Evolutionary conservation across 2,329 filamentous ascomycete genomes (phyloP).

Genomic region (Thielaviopsis euricoi): DNA sequence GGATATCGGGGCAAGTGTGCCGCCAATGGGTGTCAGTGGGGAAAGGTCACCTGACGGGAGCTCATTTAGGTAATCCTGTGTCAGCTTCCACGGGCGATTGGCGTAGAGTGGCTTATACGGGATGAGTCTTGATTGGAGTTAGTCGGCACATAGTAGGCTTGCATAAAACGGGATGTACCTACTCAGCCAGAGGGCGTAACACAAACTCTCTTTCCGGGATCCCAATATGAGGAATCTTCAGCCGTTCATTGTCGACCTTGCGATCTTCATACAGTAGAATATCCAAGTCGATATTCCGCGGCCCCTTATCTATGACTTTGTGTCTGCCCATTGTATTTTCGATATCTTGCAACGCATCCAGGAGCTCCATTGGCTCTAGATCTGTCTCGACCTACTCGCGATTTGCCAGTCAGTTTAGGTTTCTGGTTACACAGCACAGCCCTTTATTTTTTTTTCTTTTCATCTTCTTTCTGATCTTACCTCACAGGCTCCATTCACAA

Average conservation of each 20-base stretch:
- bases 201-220: conserved; percentile 93
- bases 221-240: conserved; percentile 69
- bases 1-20: conserved; percentile 35
- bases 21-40: conserved; percentile 36
- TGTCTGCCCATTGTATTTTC: conserved; percentile 64
- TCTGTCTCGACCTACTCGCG: conserved; percentile 56
- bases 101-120: conserved; percentile 36
- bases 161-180: conserved; percentile 16
- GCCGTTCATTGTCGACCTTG: conserved; percentile 47
- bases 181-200: conserved; percentile 70
- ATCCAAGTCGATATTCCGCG: conserved; percentile 86
- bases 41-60: conserved; percentile 39
- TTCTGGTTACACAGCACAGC: neutral
- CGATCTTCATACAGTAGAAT: conserved; percentile 68
- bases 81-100: conserved; percentile 40
- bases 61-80: conserved; percentile 44
- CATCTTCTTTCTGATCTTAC: conserved; percentile 30
- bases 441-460: no score
- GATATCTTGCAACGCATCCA: conserved; percentile 70
- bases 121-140: conserved; percentile 28
- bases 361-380: conserved; percentile 55
- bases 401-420: neutral
- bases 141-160: neutral
- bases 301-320: conserved; percentile 83
- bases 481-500: conserved; percentile 87